A percentile compares a stretch with the other conserved stretches of the same genome.
These are phyloP conservation scores for Sporodiniella umbellata DNA, from an alignment of 371 early-diverging fungal genomes.

Conservation along the genomic window DNA sequence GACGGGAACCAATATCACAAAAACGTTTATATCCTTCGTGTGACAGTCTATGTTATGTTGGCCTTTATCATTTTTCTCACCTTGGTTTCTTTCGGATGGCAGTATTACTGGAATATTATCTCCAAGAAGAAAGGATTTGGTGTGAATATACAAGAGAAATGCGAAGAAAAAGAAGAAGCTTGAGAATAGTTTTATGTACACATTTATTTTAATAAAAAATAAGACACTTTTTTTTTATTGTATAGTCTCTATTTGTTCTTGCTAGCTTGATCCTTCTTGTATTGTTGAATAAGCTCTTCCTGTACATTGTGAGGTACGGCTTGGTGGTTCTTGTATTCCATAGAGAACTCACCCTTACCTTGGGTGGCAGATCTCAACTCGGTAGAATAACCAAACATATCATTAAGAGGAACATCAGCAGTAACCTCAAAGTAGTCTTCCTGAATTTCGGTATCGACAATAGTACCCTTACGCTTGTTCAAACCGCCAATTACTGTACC, in stretches of 20 bases:
- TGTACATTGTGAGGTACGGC: slow-evolving; percentile 83
- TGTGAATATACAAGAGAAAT: slow-evolving; percentile 27
- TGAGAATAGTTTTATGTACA: background rate
- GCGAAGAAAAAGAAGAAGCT: slow-evolving; percentile 6
- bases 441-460: slow-evolving; percentile 89
- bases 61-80: slow-evolving; percentile 33
- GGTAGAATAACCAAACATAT: slow-evolving; percentile 97
- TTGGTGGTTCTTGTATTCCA: slow-evolving; percentile 93
- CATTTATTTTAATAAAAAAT: too few species aligned
- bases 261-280: slow-evolving; percentile 32
- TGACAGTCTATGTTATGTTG: slow-evolving; percentile 38
- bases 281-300: slow-evolving; percentile 82
- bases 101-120: slow-evolving; percentile 45
- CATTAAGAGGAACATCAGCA: slow-evolving; percentile 91
- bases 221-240: background rate
- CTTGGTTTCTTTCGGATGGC: slow-evolving; percentile 36
- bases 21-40: slow-evolving; percentile 34
- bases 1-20: slow-evolving; percentile 37
- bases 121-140: slow-evolving; percentile 36
- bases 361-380: slow-evolving; percentile 93
- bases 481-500: slow-evolving; percentile 88
- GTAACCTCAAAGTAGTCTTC: slow-evolving; percentile 88
- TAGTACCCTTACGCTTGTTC: slow-evolving; percentile 96
- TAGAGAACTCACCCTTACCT: slow-evolving; percentile 98
- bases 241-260: slow-evolving; percentile 16